A percentile compares a stretch with the other conserved stretches of the same genome.
Evolutionary conservation across 257 asterid genomes (phyloP).

Genomic region (Solanum paucissectum): DNA sequence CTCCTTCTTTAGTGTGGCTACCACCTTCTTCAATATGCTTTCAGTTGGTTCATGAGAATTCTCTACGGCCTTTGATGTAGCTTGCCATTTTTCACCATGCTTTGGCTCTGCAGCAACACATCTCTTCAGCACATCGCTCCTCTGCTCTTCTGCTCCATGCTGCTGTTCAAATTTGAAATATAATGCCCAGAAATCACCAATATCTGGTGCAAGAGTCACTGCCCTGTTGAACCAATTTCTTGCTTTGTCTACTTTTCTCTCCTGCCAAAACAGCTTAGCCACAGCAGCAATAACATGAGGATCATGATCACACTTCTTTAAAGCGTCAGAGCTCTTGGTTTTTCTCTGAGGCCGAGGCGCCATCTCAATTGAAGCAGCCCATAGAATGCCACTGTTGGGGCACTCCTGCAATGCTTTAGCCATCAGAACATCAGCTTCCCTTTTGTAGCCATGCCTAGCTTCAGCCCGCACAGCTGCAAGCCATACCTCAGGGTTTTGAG

Average conservation of each 20-base stretch:
- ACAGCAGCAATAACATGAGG: slow-evolving; percentile 67
- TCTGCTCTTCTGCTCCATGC: slow-evolving; percentile 58
- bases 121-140: slow-evolving; percentile 59
- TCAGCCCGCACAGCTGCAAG: slow-evolving; percentile 87
- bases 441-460: slow-evolving; percentile 62
- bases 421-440: slow-evolving; percentile 73
- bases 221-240: slow-evolving; percentile 64
- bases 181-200: slow-evolving; percentile 88
- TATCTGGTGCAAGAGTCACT: slow-evolving; percentile 71
- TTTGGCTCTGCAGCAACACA: slow-evolving; percentile 83
- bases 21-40: slow-evolving; percentile 70
- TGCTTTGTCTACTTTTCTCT: slow-evolving; percentile 76
- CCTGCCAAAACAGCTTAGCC: slow-evolving; percentile 82
- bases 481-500: slow-evolving; percentile 73
- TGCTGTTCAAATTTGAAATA: slow-evolving; percentile 71
- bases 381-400: slow-evolving; percentile 67
- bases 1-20: slow-evolving; percentile 64
- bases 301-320: slow-evolving; percentile 56
- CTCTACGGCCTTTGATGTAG: slow-evolving; percentile 72
- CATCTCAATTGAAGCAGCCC: slow-evolving; percentile 77
- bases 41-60: slow-evolving; percentile 85
- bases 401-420: slow-evolving; percentile 93
- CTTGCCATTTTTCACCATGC: slow-evolving; percentile 94
- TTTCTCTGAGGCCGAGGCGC: slow-evolving; percentile 68
- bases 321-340: slow-evolving; percentile 58